These are phyloP conservation scores for Babesia sp. DNA, from an alignment of 169 alveolate species.

Conservation along the genomic window DNA sequence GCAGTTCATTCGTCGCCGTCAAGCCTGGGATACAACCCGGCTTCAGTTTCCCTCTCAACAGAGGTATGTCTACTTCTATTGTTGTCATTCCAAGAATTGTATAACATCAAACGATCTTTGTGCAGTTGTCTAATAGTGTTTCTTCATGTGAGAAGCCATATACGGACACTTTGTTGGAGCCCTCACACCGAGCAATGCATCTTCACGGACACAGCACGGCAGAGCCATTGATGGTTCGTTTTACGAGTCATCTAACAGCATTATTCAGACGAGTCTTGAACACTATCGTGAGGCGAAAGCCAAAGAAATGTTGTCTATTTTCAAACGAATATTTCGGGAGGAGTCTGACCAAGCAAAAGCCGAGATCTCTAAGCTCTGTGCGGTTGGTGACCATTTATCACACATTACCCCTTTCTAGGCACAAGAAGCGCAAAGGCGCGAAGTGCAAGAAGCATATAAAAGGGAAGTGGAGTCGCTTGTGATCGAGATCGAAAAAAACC, in stretches of 20 bases:
- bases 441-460: constrained; percentile 3
- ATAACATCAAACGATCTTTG: too few species aligned
- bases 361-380: constrained; percentile 31
- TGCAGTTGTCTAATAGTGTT: constrained; percentile 11
- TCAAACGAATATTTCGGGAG: constrained; percentile 33
- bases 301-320: constrained; percentile 15
- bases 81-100: too few species aligned
- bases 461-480: constrained; percentile 18
- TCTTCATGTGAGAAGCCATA: constrained; percentile 30
- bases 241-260: neutral
- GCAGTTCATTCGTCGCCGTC: constrained; percentile 20
- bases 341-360: constrained; percentile 49
- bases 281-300: constrained; percentile 44
- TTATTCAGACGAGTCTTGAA: constrained; percentile 21
- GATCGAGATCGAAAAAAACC: constrained; percentile 19
- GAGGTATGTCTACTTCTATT: neutral
- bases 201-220: constrained; percentile 12
- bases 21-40: constrained; percentile 11
- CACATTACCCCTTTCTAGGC: neutral
- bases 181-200: constrained; percentile 9
- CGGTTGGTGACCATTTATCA: neutral
- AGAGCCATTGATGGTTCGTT: constrained; percentile 44
- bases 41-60: constrained; percentile 19
- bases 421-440: constrained; percentile 5
- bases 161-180: constrained; percentile 5